Conservation (phyloP, 257 asterid genomes). For the Solanum dulcamara region DNA sequence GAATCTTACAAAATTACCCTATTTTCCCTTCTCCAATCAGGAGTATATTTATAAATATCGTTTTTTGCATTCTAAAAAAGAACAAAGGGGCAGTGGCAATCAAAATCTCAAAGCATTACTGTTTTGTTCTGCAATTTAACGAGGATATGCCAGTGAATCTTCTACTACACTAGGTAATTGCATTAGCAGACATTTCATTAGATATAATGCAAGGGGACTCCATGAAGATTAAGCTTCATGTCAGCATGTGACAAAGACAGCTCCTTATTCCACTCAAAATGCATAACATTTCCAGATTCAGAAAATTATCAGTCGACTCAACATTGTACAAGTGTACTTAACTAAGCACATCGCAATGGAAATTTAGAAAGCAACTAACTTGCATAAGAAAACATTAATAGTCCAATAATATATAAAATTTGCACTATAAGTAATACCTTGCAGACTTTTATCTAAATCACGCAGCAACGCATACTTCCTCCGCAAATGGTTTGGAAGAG, state of each 20-base stretch:
- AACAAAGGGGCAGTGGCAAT: not conserved
- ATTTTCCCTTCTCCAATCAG: not conserved
- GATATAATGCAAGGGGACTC: not conserved
- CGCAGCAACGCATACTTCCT: constrained; percentile 76
- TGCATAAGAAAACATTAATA: not conserved
- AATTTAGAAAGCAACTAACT: not conserved
- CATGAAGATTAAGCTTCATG: not conserved
- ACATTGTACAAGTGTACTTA: not conserved
- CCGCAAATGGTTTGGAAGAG: constrained; percentile 66
- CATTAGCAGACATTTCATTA: not conserved
- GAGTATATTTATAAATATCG: not conserved
- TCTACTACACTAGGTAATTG: not conserved
- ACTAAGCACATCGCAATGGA: not conserved
- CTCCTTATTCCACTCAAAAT: not conserved
- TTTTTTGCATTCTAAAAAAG: not conserved
- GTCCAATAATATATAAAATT: not conserved
- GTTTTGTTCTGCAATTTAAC: not conserved
- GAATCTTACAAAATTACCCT: not conserved
- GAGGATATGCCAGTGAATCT: not conserved
- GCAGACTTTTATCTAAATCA: constrained; percentile 80
- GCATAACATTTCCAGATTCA: not conserved
- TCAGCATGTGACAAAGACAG: not conserved
- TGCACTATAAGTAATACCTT: constrained; percentile 33
- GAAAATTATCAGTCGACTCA: not conserved
- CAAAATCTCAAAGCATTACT: not conserved